Evolutionary conservation across 129 eudicot species (phyloP).

Genomic region (Flaveria ramosissima): DNA sequence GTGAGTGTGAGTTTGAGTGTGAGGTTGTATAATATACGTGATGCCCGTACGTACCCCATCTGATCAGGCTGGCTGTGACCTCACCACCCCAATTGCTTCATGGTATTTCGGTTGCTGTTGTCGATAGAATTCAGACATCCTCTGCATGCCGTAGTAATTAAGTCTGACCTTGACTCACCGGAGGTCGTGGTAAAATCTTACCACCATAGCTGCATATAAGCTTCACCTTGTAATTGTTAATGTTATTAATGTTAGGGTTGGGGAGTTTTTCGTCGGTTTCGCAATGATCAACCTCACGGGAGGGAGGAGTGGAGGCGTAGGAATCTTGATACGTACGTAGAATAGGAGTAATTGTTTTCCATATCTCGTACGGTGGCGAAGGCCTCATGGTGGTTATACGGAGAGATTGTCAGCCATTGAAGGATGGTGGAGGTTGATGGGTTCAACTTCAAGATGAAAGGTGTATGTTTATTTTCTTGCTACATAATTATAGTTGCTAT

Average conservation of each 20-base stretch:
- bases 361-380: conserved; percentile 6
- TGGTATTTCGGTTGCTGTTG: no score
- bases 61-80: no score
- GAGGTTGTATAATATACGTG: background rate
- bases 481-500: conserved; percentile 26
- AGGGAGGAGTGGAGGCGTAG: conserved; percentile 53
- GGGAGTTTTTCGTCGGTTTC: conserved; percentile 29
- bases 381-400: background rate
- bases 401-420: conserved; percentile 10
- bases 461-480: background rate
- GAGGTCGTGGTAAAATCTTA: conserved; percentile 54
- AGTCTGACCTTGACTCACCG: conserved; percentile 41
- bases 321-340: conserved; percentile 46
- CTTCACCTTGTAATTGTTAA: conserved; percentile 45
- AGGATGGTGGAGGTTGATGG: conserved; percentile 12
- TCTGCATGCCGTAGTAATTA: conserved; percentile 34
- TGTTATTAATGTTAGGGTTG: background rate
- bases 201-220: conserved; percentile 69
- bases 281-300: conserved; percentile 43
- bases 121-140: no score
- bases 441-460: background rate
- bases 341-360: conserved; percentile 41
- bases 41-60: no score
- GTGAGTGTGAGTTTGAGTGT: background rate
- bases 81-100: no score